These are phyloP conservation scores for Ilex paraguariensis DNA, from an alignment of 305 asterid species.

Conservation along the genomic window DNA sequence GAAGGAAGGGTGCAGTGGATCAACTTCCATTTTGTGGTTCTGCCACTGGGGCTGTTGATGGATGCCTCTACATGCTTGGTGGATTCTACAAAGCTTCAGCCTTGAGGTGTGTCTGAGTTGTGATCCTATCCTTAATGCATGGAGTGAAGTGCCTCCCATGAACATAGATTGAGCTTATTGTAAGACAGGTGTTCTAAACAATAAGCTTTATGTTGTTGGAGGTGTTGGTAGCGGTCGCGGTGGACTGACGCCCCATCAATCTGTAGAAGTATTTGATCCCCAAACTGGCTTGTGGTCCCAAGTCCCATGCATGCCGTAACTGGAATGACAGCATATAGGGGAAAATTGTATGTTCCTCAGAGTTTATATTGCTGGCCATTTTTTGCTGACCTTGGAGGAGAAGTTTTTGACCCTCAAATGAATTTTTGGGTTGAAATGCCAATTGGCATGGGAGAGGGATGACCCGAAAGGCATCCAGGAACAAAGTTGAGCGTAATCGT, in stretches of 20 bases:
- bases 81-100: constrained; percentile 60
- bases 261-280: constrained; percentile 85
- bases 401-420: constrained; percentile 76
- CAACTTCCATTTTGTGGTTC: constrained; percentile 74
- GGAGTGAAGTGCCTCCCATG: constrained; percentile 74
- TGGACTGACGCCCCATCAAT: constrained; percentile 66
- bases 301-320: constrained; percentile 79
- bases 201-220: constrained; percentile 77
- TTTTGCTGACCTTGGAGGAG: constrained; percentile 85
- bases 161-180: constrained; percentile 70
- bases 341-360: constrained; percentile 80
- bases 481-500: constrained; percentile 68
- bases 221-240: constrained; percentile 76
- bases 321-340: constrained; percentile 71
- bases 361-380: constrained; percentile 87
- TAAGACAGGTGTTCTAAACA: constrained; percentile 67
- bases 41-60: constrained; percentile 66
- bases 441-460: constrained; percentile 88
- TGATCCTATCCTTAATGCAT: constrained; percentile 50
- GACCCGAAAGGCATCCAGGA: constrained; percentile 90
- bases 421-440: constrained; percentile 83
- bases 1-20: constrained; percentile 49
- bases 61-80: constrained; percentile 69
- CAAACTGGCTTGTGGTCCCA: constrained; percentile 59
- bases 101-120: constrained; percentile 61